Evolutionary conservation across 805 yeast species (phyloP), one percentile per base, ranked within the genome.

Genomic region (Candida nanaspora): DNA sequence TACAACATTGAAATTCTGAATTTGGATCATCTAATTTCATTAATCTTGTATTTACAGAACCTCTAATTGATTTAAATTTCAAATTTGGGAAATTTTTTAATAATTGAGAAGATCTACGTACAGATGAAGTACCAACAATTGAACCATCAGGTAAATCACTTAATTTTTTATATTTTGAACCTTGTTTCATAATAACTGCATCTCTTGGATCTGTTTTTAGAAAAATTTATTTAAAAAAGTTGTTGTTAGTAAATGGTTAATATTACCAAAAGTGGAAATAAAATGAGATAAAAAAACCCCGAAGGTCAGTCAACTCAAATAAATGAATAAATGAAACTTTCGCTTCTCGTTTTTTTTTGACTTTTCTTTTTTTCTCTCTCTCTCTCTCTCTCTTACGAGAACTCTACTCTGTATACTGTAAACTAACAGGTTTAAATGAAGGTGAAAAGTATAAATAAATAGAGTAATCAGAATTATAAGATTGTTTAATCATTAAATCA

Each of bases 111-210:
- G 94, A 83, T 55, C 98, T 77, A 61, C 98, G 78, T 34, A 93
- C 82, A 1, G 96, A 87, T 1, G 96, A 86, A 1, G 98, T 93
- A 25, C 98, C 98, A 14, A 93, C 95, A 18, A 87, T 75, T 2
- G 93, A 69, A 3, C 95, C 95, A 3, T 59, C 75, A 1, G 98
- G 98, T 47, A 93, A 70, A 11, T 91, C 96, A 2, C 62, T 68
- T 36, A 93, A 67, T 2, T 70, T 51, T 50, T 72, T 78, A 63
- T 82, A 85, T 9, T 77, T 66, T 2, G 88, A 79, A 31, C 73
- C 79, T 11, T 58, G 52, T 42, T 74, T 74, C 91, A 91, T 82
- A 36, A 86, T 76, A 8, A 91, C 66, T 11, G 96, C 96, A 62
- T 93, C 98, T 42, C 95, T 74, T 13, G 98, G 97, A 56, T 91